A percentile compares a stretch with the other conserved stretches of the same genome.
These are phyloP conservation scores for Pestalotiopsis sp. DNA, from an alignment of 2,329 filamentous ascomycete genomes.

Conservation along the genomic window DNA sequence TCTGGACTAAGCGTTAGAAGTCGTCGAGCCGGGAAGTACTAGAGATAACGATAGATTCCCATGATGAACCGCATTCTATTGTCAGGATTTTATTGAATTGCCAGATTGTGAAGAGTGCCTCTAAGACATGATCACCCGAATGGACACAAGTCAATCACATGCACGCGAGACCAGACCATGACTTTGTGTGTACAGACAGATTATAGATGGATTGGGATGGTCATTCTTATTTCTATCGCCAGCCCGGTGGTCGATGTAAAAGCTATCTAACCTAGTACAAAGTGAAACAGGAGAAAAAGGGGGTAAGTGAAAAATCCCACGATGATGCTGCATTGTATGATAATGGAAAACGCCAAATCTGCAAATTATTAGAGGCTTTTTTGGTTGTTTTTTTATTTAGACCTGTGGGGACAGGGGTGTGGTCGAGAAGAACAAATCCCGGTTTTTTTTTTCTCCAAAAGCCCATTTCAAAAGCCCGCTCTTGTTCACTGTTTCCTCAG, in stretches of 20 bases:
- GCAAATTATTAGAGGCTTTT: not conserved
- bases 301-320: not conserved
- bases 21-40: conserved; percentile 6
- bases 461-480: not conserved
- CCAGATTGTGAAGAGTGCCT: not conserved
- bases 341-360: not conserved
- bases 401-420: not conserved
- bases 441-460: too few species aligned
- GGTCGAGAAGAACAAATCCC: not conserved
- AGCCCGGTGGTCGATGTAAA: not conserved
- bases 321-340: not conserved
- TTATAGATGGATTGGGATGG: not conserved
- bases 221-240: not conserved
- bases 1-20: conserved; percentile 5
- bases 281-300: not conserved
- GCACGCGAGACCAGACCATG: not conserved
- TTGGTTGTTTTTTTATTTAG: not conserved
- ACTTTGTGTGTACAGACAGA: not conserved
- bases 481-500: not conserved
- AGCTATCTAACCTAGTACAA: not conserved
- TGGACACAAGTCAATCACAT: not conserved
- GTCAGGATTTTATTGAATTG: not conserved
- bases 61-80: not conserved
- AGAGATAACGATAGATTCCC: conserved; percentile 14
- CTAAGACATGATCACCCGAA: not conserved